Evolutionary conservation across 306 rosid genomes (phyloP).

Genomic region (Citrullus amarus): DNA sequence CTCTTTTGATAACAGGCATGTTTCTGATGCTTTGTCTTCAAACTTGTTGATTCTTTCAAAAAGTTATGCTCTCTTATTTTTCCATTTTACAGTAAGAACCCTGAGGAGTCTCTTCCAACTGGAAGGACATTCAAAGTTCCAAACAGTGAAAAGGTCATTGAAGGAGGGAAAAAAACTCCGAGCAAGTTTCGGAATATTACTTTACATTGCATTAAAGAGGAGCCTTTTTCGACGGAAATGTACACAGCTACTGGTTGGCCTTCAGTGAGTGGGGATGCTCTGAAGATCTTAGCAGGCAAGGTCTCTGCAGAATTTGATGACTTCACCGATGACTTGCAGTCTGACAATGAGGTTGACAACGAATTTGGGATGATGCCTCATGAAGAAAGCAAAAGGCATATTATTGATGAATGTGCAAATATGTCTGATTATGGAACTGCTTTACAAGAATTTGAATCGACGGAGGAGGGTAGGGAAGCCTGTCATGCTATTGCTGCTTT

Average conservation of each 20-base stretch:
- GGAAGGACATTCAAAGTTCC: conserved; percentile 62
- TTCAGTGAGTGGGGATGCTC: conserved; percentile 66
- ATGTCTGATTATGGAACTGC: conserved; percentile 65
- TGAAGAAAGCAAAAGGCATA: conserved; percentile 16
- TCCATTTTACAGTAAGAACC: conserved; percentile 53
- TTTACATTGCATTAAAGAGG: conserved; percentile 23
- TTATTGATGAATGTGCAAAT: conserved; percentile 15
- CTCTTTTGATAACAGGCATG: background rate
- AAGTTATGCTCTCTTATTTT: conserved; percentile 13
- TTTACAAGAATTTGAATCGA: conserved; percentile 37
- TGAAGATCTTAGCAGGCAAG: conserved; percentile 74
- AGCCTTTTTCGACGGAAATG: conserved; percentile 41
- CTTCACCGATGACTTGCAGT: conserved; percentile 25
- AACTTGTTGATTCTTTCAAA: background rate
- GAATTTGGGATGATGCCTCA: conserved; percentile 20
- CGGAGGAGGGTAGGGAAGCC: conserved; percentile 76
- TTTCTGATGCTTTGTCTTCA: background rate
- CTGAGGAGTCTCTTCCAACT: conserved; percentile 36
- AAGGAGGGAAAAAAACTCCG: conserved; percentile 71
- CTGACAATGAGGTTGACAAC: conserved; percentile 21
- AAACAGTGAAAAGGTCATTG: conserved; percentile 51
- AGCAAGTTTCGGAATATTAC: conserved; percentile 52
- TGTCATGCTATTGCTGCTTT: conserved; percentile 96
- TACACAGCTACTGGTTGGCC: conserved; percentile 97
- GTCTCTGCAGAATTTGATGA: conserved; percentile 70